Percentiles rank a stretch among this genome's conserved stretches.
These are phyloP conservation scores for Russula earlei DNA, from an alignment of 768 basidiomycete species.

Conservation along the genomic window DNA sequence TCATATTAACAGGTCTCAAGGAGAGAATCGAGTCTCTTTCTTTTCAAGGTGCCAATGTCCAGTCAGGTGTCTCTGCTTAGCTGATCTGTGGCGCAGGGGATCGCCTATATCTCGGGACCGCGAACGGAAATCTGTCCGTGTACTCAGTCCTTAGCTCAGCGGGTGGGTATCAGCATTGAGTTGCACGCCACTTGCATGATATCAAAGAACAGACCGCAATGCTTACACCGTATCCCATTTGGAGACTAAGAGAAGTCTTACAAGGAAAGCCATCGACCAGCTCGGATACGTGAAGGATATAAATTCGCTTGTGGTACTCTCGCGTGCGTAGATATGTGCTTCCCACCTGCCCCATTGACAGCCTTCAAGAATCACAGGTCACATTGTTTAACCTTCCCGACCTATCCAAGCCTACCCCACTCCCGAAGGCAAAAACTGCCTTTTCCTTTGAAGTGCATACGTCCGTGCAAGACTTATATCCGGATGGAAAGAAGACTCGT, in stretches of 20 bases:
- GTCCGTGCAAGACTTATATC: slow-evolving; percentile 38
- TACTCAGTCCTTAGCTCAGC: slow-evolving; percentile 36
- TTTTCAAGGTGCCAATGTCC: slow-evolving; percentile 9
- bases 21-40: slow-evolving; percentile 16
- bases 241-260: slow-evolving; percentile 58
- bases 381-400: slow-evolving; percentile 71
- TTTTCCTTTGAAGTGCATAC: slow-evolving; percentile 75
- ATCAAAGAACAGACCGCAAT: slow-evolving; percentile 23
- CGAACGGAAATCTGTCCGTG: slow-evolving; percentile 44
- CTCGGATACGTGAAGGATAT: slow-evolving; percentile 77
- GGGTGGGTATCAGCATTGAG: slow-evolving; percentile 26
- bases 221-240: slow-evolving; percentile 34
- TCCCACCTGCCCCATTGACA: background rate
- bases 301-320: slow-evolving; percentile 76
- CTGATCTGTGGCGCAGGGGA: slow-evolving; percentile 30
- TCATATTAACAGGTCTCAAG: slow-evolving; percentile 13
- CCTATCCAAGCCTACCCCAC: slow-evolving; percentile 57
- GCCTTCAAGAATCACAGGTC: slow-evolving; percentile 51
- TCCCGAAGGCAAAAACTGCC: slow-evolving; percentile 70
- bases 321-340: slow-evolving; percentile 43
- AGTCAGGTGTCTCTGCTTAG: background rate
- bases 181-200: background rate
- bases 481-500: slow-evolving; percentile 21
- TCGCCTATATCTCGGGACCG: slow-evolving; percentile 54
- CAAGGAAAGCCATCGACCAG: slow-evolving; percentile 74